phyloP scores from a whole-genome alignment of 116 monocot species.

The Zostera marina region DNA sequence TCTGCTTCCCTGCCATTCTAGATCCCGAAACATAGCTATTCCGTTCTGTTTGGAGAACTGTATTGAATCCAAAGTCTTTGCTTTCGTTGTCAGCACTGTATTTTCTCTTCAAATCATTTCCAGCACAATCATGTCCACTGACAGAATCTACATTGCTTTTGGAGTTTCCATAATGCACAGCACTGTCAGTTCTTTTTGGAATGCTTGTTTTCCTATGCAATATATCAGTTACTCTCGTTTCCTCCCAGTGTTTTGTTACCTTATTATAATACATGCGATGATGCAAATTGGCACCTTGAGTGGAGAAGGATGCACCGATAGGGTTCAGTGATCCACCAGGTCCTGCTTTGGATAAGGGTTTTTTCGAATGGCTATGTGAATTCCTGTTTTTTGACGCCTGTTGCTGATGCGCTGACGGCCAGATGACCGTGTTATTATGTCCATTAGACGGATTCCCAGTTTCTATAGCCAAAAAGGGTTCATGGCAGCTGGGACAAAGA shows the following conservation, averaged over 20 bases:
- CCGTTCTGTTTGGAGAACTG: constrained; percentile 19
- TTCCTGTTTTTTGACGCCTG: constrained; percentile 18
- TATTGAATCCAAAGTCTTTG: neutral
- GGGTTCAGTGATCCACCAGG: constrained; percentile 17
- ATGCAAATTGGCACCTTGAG: neutral
- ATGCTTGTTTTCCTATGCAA: constrained; percentile 12
- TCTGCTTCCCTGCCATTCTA: constrained; percentile 17
- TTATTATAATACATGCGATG: constrained; percentile 30
- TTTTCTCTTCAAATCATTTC: constrained; percentile 13
- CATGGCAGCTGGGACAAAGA: constrained; percentile 67
- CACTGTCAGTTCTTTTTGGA: constrained; percentile 7
- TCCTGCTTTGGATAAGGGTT: constrained; percentile 8
- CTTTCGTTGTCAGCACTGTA: neutral
- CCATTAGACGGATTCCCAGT: constrained; percentile 34
- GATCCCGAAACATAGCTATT: constrained; percentile 11
- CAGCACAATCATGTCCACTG: constrained; percentile 5
- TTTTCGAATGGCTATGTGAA: constrained; percentile 9
- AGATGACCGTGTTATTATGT: constrained; percentile 12
- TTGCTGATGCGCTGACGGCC: constrained; percentile 23
- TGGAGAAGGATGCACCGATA: neutral
- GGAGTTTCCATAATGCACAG: neutral
- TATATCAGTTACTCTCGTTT: constrained; percentile 13
- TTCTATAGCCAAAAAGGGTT: constrained; percentile 72
- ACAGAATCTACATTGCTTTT: constrained; percentile 28
- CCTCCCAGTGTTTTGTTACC: constrained; percentile 33